These are phyloP conservation scores for Bertia moriformis DNA, from an alignment of 2,329 filamentous ascomycete species.

Conservation along the genomic window DNA sequence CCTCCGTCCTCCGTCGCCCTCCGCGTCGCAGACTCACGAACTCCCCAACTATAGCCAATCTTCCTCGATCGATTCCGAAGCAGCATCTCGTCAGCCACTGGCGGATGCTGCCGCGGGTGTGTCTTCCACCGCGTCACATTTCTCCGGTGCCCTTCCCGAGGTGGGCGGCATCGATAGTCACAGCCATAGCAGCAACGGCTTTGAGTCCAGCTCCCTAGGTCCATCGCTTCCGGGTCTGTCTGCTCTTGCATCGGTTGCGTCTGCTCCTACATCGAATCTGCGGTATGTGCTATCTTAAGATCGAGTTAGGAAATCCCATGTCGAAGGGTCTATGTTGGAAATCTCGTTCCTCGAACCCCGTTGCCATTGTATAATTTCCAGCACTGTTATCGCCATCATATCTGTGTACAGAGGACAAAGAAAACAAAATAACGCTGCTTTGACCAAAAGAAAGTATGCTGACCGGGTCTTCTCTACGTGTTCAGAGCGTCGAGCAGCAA, in stretches of 20 bases:
- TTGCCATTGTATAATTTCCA: too few species aligned
- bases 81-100: background rate
- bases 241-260: background rate
- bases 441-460: too few species aligned
- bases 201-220: background rate
- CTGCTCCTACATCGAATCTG: slow-evolving; percentile 1
- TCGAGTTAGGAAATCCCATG: too few species aligned
- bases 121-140: background rate
- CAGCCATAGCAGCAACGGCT: background rate
- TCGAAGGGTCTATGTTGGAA: too few species aligned
- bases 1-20: background rate
- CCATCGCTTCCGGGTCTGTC: background rate
- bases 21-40: background rate
- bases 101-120: background rate
- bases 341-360: too few species aligned
- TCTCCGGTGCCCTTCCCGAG: too few species aligned
- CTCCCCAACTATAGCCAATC: background rate
- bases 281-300: background rate
- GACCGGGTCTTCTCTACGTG: background rate
- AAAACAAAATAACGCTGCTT: too few species aligned
- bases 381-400: too few species aligned
- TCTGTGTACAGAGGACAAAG: too few species aligned
- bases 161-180: too few species aligned
- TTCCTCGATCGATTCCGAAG: background rate
- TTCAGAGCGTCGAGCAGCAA: background rate